A percentile compares a stretch with the other conserved stretches of the same genome.
Evolutionary conservation across 305 asterid species (phyloP).

Genomic region (Fraxinus albicans): DNA sequence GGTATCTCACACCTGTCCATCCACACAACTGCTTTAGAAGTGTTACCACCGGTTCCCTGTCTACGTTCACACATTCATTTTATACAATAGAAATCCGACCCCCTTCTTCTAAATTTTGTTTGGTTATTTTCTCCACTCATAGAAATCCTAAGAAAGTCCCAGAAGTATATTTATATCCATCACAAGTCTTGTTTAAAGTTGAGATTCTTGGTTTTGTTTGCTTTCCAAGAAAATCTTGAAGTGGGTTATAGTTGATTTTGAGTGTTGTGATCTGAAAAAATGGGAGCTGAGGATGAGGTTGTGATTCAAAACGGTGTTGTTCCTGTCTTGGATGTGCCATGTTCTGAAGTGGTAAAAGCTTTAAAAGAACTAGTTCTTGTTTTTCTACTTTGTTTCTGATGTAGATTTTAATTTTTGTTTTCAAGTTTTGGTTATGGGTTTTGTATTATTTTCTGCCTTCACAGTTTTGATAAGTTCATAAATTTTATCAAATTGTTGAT

Average conservation of each 20-base stretch:
- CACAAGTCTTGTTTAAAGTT: not conserved
- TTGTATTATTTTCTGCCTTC: not conserved
- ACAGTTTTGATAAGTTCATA: not conserved
- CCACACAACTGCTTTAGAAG: not conserved
- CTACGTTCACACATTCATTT: not conserved
- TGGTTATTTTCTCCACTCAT: conserved; percentile 25
- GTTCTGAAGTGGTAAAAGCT: conserved; percentile 42
- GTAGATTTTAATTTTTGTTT: not conserved
- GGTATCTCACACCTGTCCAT: conserved; percentile 25
- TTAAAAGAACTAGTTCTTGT: not conserved
- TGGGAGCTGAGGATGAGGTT: conserved; percentile 65
- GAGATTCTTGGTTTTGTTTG: not conserved
- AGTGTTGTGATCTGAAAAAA: conserved; percentile 28
- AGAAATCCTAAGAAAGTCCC: conserved; percentile 29
- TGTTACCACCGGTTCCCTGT: conserved; percentile 26
- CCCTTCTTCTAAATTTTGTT: conserved; percentile 11
- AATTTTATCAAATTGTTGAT: too few relatives aligned
- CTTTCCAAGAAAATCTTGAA: not conserved
- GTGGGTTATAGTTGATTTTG: not conserved
- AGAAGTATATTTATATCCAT: conserved; percentile 6
- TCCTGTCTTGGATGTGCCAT: conserved; percentile 56
- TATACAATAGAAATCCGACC: conserved; percentile 26
- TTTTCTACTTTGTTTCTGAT: not conserved
- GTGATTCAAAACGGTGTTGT: conserved; percentile 42
- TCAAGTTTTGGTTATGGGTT: not conserved